Percentiles rank a stretch among this genome's conserved stretches.
phyloP scores from a whole-genome alignment of 129 eudicot species.

The Erigeron canadensis region DNA sequence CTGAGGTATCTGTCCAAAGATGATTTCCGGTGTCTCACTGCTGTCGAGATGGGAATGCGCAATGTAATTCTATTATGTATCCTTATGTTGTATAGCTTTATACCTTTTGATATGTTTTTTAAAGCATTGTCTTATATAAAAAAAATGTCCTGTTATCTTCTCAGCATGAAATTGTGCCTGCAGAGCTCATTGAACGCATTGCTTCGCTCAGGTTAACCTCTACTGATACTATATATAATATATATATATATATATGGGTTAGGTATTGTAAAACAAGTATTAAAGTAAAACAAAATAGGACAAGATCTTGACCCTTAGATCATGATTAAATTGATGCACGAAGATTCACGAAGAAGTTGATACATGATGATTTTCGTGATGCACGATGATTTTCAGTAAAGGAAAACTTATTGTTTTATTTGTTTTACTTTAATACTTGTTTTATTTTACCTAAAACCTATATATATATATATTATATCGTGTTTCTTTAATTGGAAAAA shows the following conservation, averaged over 20 bases:
- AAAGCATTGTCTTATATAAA: neutral
- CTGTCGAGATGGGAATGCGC: slow-evolving; percentile 99
- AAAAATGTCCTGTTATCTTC: slow-evolving; percentile 6
- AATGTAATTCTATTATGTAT: slow-evolving; percentile 40
- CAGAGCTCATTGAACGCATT: slow-evolving; percentile 77
- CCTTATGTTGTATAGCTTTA: neutral
- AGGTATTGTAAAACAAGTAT: no score
- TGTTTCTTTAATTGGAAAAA: neutral
- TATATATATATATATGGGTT: no score
- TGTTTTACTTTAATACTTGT: no score
- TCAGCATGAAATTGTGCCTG: slow-evolving; percentile 97
- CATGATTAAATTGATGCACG: no score
- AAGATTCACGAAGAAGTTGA: no score
- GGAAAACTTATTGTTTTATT: no score
- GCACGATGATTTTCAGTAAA: no score
- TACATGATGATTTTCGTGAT: no score
- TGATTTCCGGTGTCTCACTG: slow-evolving; percentile 90
- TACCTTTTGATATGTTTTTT: neutral
- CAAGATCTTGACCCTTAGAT: no score
- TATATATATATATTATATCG: neutral
- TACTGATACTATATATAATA: neutral
- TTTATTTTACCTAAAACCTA: no score
- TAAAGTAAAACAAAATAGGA: no score
- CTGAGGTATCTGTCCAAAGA: slow-evolving; percentile 89
- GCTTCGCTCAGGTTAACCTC: slow-evolving; percentile 78